Base-by-base conservation (phyloP, 2,329 filamentous ascomycete species). In the Clarireedia hainanense region DNA sequence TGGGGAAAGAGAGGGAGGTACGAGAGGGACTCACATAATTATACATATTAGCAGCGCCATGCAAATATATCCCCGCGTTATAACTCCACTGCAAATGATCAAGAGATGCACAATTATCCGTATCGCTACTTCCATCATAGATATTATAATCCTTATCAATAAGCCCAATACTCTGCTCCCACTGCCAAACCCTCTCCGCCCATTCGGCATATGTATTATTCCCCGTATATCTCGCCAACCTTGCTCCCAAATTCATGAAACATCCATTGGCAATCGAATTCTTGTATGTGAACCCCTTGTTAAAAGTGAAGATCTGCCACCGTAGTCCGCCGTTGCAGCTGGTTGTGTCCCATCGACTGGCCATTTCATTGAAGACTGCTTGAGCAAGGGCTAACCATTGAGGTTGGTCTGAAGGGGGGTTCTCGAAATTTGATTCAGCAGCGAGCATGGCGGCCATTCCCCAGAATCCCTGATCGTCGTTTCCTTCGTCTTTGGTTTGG, bases 291-390 rank as follows among this genome's bases (percentile, higher is more conserved):
- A 85, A 95, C 12, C 90, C 90, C 36, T 79, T 82, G 68, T 95
- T 92, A 75, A 88, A 90, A 1, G 80, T 76, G 67, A 88, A 92
- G 49, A 95, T 91, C 72, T 95, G 90, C 88, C 88, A 92, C 58
- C 87, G 80, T 47, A 94, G 70, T 5, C 89, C 89, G 37, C 89
- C 89, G 15, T 75, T 76, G 63, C 89, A 95, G 53, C 80, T 74
- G 0, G 75, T 70, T 0, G 70, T 75, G 60, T 91, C 88, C 88
- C 88, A 94, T 45, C 88, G 80, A 20, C 75, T 74, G 2, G 81
- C 82, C 65, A 91, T 88, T 4, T 83, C 85, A 69, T 94, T 89
- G 74, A 92, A 94, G 34, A 90, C 86, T 47, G 85, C 87, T 68
- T 90, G 84, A 2, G 85, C 88, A 6, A 94, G 77, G 4, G 84